These are phyloP conservation scores for Chaetomium strumarium DNA, from an alignment of 2,329 filamentous ascomycete species.

Conservation along the genomic window DNA sequence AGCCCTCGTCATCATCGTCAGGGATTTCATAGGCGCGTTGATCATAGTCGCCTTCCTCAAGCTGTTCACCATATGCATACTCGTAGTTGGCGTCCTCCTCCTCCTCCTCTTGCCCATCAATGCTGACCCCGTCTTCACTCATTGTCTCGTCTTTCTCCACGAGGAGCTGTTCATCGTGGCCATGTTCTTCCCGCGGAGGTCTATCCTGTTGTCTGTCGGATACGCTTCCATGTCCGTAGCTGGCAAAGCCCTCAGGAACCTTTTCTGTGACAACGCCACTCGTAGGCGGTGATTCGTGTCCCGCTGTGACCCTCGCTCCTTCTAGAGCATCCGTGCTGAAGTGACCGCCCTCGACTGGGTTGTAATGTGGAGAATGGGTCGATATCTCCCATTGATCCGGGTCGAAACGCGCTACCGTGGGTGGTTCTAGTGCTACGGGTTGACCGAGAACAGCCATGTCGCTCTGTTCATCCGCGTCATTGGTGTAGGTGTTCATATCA, in stretches of 20 bases:
- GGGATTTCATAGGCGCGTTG: constrained; percentile 24
- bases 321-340: constrained; percentile 22
- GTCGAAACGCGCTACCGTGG: constrained; percentile 16
- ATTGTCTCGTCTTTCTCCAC: constrained; percentile 9
- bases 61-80: constrained; percentile 15
- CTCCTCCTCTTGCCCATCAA: constrained; percentile 18
- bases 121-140: constrained; percentile 7
- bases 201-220: background rate
- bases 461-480: constrained; percentile 14
- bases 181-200: background rate
- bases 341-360: constrained; percentile 23
- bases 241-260: constrained; percentile 23
- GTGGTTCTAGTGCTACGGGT: constrained; percentile 5
- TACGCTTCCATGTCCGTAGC: constrained; percentile 17
- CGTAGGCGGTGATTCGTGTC: constrained; percentile 13
- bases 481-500: constrained; percentile 16
- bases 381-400: constrained; percentile 22
- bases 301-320: constrained; percentile 10
- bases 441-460: constrained; percentile 10
- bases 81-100: constrained; percentile 17
- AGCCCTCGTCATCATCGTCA: constrained; percentile 24
- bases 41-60: constrained; percentile 27
- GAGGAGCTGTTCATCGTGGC: background rate
- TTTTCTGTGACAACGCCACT: constrained; percentile 7
- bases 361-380: constrained; percentile 20